Conservation (phyloP, 345 rosid genomes). For the Orychophragmus violaceus region DNA sequence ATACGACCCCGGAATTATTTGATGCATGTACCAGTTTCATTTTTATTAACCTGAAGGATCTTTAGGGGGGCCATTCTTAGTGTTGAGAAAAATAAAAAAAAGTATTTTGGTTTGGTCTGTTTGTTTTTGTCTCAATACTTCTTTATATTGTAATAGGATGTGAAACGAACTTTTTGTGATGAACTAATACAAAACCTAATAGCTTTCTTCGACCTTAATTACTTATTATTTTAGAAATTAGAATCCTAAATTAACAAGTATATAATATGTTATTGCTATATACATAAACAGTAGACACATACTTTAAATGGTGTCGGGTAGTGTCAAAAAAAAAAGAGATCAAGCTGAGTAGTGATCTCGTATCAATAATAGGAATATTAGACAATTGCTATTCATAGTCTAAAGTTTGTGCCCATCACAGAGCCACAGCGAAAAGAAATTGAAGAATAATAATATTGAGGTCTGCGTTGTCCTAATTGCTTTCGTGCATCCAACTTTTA, state of each 20-base stretch:
- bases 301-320: neutral
- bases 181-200: neutral
- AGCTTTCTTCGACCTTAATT: neutral
- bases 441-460: neutral
- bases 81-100: neutral
- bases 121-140: neutral
- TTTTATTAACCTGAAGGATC: slow-evolving; percentile 1
- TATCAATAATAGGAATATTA: neutral
- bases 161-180: neutral
- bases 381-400: neutral
- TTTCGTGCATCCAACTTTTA: slow-evolving; percentile 12
- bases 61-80: slow-evolving; percentile 2
- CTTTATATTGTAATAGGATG: neutral
- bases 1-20: neutral
- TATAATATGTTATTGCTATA: neutral
- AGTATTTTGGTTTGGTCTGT: slow-evolving; percentile 13
- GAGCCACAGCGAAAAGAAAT: neutral
- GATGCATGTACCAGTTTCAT: slow-evolving; percentile 9
- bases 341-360: neutral
- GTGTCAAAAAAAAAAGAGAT: neutral
- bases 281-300: neutral
- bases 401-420: slow-evolving; percentile 5
- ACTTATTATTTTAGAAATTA: neutral
- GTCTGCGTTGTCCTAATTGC: slow-evolving; percentile 8
- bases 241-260: neutral